A percentile compares a stretch with the other conserved stretches of the same genome.
These are phyloP conservation scores for Clohesyomyces aquaticus DNA, from an alignment of 495 filamentous ascomycete species.

Conservation along the genomic window DNA sequence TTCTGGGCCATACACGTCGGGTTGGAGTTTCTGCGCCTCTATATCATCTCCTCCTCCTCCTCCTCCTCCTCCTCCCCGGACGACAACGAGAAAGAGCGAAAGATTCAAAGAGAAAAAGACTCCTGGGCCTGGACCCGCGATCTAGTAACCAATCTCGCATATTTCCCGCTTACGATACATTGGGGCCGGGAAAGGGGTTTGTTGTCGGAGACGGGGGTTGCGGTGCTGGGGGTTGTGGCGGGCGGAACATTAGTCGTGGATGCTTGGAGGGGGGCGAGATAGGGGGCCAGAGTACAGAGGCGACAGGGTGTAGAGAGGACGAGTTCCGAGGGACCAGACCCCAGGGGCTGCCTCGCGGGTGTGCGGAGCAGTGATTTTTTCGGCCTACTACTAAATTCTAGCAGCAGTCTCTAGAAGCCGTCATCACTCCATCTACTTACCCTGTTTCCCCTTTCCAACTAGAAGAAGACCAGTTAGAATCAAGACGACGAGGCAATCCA, in stretches of 20 bases:
- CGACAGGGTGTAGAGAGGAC: no score
- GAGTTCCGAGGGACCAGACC: no score
- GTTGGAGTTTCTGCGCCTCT: conserved; percentile 71
- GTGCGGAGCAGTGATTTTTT: no score
- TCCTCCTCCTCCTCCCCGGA: conserved; percentile 27
- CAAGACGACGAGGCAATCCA: no score
- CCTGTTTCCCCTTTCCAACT: no score
- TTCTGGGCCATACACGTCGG: conserved; percentile 80
- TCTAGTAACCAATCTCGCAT: conserved; percentile 55
- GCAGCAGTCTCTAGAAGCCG: no score
- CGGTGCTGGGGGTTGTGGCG: conserved; percentile 65
- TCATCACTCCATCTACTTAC: no score
- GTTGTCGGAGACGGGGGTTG: conserved; percentile 62
- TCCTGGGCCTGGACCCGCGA: conserved; percentile 48
- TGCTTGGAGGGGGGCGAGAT: conserved; percentile 60
- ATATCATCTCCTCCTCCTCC: conserved; percentile 49
- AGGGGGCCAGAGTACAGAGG: no score
- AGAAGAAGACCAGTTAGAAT: no score
- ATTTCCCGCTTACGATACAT: conserved; percentile 70
- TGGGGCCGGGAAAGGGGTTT: conserved; percentile 77
- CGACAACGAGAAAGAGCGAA: conserved; percentile 44
- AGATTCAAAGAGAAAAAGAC: conserved; percentile 45
- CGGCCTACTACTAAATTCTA: no score
- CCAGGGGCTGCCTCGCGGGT: no score
- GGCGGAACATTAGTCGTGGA: conserved; percentile 70